Evolutionary conservation across 129 eudicot species (phyloP), one percentile per base, ranked within the genome.

Genomic region (Artemisia annua): DNA sequence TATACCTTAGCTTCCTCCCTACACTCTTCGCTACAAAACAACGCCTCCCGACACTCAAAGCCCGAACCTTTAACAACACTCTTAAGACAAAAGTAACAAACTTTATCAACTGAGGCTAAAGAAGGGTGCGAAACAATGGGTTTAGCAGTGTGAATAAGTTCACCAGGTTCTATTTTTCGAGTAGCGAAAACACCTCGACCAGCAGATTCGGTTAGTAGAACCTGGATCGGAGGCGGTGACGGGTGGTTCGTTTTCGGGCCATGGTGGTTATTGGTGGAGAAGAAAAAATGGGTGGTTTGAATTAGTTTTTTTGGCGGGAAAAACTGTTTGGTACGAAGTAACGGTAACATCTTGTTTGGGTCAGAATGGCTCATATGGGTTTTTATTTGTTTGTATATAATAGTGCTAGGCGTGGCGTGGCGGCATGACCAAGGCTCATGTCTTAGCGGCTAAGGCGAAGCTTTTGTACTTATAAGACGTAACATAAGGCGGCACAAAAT

Each of bases 171-270:
- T 43, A 94, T 90, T n/a, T 63, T 85, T 46, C 96, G 93, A 58
- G 94, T 84, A 3, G 97, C 93, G 73, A 94, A 94, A 10, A 90
- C 91, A 11, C 94, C 99, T 70, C 99, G 86, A 48, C 97, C 99
- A 3, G 94, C 86, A 66, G 90, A 83, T 30, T 88, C 86, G 14
- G 94, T 94, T 76, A 90, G 78, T 16, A 80, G 73, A 1, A 94
- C 96, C 39, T 81, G 83, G 67, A 94, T 88, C 12, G 94, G 97
- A 2, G 99, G 97, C 51, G 96, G 90, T 54, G 83, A 28, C 2
- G 78, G 71, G 11, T 51, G 84, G 70, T 9, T 69, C 28, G 75
- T 74, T 7, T 51, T 43, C 17, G 85, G 63, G 52, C 75, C 84
- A 55, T 48, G 57, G 64, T 10, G 46, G 56, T 3, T 1, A 53